Conservation (phyloP, 768 basidiomycete species). For the Pleurotus salmoneostramineus region DNA sequence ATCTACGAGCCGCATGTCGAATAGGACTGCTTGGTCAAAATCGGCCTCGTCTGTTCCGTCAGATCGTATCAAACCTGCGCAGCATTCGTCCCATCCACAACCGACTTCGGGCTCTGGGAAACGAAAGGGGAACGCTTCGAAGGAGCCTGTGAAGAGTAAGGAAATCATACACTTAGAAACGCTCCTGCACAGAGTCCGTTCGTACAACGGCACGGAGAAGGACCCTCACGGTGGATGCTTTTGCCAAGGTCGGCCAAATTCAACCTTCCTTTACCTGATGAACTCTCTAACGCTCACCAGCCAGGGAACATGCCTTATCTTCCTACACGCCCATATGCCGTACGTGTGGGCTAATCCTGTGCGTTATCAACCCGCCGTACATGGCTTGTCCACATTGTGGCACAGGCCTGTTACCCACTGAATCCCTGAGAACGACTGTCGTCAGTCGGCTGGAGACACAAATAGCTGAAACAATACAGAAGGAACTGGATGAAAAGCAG, state of each 20-base stretch:
- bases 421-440: slow-evolving; percentile 28
- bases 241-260: slow-evolving; percentile 48
- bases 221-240: slow-evolving; percentile 69
- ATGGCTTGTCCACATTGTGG: slow-evolving; percentile 54
- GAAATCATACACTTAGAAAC: slow-evolving; percentile 44
- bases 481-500: slow-evolving; percentile 46
- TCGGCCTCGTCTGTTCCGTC: slow-evolving; percentile 47
- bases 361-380: slow-evolving; percentile 50
- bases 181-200: slow-evolving; percentile 35
- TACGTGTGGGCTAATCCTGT: slow-evolving; percentile 61
- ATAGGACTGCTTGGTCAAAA: slow-evolving; percentile 39
- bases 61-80: slow-evolving; percentile 43
- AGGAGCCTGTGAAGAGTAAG: slow-evolving; percentile 40
- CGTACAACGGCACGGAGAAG: slow-evolving; percentile 27
- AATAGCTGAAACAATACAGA: slow-evolving; percentile 36
- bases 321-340: slow-evolving; percentile 50
- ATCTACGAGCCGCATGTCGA: slow-evolving; percentile 12
- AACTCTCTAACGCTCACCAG: slow-evolving; percentile 24
- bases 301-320: slow-evolving; percentile 56
- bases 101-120: slow-evolving; percentile 7
- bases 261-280: neutral
- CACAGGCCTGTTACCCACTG: slow-evolving; percentile 28
- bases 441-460: slow-evolving; percentile 39
- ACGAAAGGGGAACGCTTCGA: slow-evolving; percentile 33
- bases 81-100: slow-evolving; percentile 14